Conservation (phyloP, 1,284 basidiomycete genomes). For the Lentinula novae-zelandiae region DNA sequence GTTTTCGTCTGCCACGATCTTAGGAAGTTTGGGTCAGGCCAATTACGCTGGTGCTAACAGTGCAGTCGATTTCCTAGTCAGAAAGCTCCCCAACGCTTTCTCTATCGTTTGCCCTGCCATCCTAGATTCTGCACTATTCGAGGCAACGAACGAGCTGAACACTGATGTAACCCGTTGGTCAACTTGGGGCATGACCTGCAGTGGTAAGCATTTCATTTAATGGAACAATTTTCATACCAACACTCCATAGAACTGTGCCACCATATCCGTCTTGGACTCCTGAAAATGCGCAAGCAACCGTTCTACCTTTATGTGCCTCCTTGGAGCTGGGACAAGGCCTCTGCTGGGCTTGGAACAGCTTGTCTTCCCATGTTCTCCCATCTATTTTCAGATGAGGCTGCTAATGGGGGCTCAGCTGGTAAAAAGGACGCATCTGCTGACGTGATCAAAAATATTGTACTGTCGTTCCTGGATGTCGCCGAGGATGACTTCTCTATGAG, state of each 20-base stretch:
- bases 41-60: constrained; percentile 39
- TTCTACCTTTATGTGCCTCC: constrained; percentile 20
- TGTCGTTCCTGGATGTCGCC: constrained; percentile 2
- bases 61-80: constrained; percentile 26
- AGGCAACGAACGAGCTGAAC: background rate
- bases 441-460: background rate
- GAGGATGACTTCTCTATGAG: constrained; percentile 1
- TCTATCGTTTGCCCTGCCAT: constrained; percentile 33
- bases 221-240: background rate
- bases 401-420: background rate
- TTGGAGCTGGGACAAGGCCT: constrained; percentile 16
- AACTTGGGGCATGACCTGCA: constrained; percentile 25
- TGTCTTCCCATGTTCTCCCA: background rate
- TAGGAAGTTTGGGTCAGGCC: constrained; percentile 37
- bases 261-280: constrained; percentile 28
- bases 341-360: background rate
- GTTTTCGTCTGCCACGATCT: constrained; percentile 32
- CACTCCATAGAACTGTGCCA: background rate
- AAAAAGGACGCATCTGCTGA: background rate
- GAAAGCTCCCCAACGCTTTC: constrained; percentile 30
- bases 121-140: constrained; percentile 21
- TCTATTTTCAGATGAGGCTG: background rate
- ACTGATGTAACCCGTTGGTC: constrained; percentile 10
- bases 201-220: constrained; percentile 20
- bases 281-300: constrained; percentile 15